Evolutionary conservation across 2,329 filamentous ascomycete species (phyloP).

Genomic region (Cadophora luteo-olivacea): DNA sequence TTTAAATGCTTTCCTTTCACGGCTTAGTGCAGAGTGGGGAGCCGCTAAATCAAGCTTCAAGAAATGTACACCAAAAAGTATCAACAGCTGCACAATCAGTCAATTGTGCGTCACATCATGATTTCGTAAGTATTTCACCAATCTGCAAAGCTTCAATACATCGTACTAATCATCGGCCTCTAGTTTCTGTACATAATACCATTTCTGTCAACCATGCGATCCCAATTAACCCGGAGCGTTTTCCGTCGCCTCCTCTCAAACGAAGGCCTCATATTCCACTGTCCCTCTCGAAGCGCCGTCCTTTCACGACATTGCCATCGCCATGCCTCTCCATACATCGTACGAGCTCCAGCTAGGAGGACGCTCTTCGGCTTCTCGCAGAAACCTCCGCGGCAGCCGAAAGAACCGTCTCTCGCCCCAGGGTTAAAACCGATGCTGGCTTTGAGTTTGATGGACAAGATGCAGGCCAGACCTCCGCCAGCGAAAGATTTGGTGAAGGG

Average conservation of each 20-base stretch:
- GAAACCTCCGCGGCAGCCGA: constrained; percentile 64
- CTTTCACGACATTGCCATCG: constrained; percentile 46
- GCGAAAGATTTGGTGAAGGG: constrained; percentile 68
- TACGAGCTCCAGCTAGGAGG: constrained; percentile 48
- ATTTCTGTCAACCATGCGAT: constrained; percentile 54
- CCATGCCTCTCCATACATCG: constrained; percentile 49
- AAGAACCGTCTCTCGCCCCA: constrained; percentile 68
- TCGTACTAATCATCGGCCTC: neutral
- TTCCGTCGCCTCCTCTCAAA: constrained; percentile 62
- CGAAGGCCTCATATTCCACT: constrained; percentile 48
- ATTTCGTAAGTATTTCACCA: constrained; percentile 25
- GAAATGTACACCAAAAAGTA: constrained; percentile 26
- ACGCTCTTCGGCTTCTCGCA: constrained; percentile 69
- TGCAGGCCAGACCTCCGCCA: constrained; percentile 69
- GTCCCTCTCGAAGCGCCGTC: constrained; percentile 37
- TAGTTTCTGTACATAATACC: constrained; percentile 32
- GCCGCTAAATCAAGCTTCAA: constrained; percentile 18
- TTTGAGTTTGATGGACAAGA: constrained; percentile 66
- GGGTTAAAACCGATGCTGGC: constrained; percentile 77
- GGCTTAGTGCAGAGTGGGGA: neutral
- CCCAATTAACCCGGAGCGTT: constrained; percentile 65
- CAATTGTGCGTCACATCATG: constrained; percentile 33
- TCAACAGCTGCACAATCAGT: constrained; percentile 24
- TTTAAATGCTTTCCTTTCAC: neutral
- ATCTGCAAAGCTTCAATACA: neutral